Evolutionary conservation across 1,284 basidiomycete genomes (phyloP).

Genomic region (Apiotrichum akiyoshidainum): DNA sequence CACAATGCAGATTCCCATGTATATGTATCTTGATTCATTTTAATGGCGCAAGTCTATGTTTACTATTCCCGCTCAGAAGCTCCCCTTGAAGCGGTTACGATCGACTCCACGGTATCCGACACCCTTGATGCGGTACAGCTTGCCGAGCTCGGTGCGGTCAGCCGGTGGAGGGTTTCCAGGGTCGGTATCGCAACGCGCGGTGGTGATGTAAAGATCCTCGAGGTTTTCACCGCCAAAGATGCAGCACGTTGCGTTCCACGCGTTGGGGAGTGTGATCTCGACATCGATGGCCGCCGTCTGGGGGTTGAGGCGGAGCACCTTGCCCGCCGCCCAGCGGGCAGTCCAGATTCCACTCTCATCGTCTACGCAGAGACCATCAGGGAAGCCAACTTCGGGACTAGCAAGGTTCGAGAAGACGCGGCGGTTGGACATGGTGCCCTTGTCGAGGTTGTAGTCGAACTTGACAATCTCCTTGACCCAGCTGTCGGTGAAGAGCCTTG

Average conservation of each 20-base stretch:
- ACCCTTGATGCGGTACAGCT: background rate
- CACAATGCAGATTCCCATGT: too few relatives aligned
- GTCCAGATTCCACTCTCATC: constrained; percentile 19
- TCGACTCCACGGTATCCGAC: background rate
- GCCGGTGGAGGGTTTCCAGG: background rate
- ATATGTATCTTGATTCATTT: too few relatives aligned
- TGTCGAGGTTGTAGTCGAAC: background rate
- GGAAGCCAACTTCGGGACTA: background rate
- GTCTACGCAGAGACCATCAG: constrained; percentile 6
- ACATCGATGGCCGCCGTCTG: constrained; percentile 12
- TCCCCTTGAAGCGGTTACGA: background rate
- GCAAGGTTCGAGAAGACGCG: constrained; percentile 11
- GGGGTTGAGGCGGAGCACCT: constrained; percentile 20
- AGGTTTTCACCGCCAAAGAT: constrained; percentile 31
- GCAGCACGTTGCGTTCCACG: constrained; percentile 23
- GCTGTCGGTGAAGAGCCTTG: too few relatives aligned
- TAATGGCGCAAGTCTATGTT: too few relatives aligned
- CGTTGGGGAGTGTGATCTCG: constrained; percentile 20
- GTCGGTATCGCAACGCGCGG: constrained; percentile 15
- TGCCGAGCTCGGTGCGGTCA: background rate
- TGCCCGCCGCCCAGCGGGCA: constrained; percentile 21
- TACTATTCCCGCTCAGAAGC: background rate
- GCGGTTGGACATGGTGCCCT: constrained; percentile 15
- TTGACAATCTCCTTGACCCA: background rate
- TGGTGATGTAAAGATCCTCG: constrained; percentile 29